Evolutionary conservation across 75 land plant species (phyloP).

Genomic region (Larix kaempferi): DNA sequence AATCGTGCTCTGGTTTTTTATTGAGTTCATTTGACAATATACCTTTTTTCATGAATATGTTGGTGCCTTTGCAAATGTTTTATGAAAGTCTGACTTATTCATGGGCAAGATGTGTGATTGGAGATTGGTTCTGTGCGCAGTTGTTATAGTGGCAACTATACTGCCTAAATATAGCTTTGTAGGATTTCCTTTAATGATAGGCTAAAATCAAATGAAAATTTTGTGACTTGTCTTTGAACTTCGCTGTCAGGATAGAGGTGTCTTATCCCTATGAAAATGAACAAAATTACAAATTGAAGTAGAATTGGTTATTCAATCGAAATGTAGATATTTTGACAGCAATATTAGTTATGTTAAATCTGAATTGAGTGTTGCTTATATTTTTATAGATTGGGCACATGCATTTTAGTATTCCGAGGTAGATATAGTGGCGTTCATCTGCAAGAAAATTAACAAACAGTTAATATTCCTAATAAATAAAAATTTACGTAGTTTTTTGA

Average conservation of each 20-base stretch:
- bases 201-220: not conserved
- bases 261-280: not conserved
- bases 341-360: too few relatives aligned
- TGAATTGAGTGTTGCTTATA: too few relatives aligned
- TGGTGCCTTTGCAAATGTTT: not conserved
- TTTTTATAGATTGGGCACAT: not conserved
- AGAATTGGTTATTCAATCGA: too few relatives aligned
- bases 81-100: not conserved
- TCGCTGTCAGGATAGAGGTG: not conserved
- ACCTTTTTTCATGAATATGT: not conserved
- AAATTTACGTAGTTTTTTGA: not conserved
- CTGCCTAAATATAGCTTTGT: not conserved
- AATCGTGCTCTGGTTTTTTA: not conserved
- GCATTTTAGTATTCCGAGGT: not conserved
- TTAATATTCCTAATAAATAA: not conserved
- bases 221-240: not conserved
- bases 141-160: not conserved
- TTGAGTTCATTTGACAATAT: not conserved
- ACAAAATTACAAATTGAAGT: too few relatives aligned
- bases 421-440: not conserved
- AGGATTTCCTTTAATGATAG: too few relatives aligned
- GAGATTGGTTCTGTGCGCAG: not conserved
- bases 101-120: not conserved
- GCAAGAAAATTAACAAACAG: not conserved
- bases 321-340: too few relatives aligned